A percentile compares a stretch with the other conserved stretches of the same genome.
phyloP scores from a whole-genome alignment of 352 stramenopile species.

The Nothophytophthora sp. region DNA sequence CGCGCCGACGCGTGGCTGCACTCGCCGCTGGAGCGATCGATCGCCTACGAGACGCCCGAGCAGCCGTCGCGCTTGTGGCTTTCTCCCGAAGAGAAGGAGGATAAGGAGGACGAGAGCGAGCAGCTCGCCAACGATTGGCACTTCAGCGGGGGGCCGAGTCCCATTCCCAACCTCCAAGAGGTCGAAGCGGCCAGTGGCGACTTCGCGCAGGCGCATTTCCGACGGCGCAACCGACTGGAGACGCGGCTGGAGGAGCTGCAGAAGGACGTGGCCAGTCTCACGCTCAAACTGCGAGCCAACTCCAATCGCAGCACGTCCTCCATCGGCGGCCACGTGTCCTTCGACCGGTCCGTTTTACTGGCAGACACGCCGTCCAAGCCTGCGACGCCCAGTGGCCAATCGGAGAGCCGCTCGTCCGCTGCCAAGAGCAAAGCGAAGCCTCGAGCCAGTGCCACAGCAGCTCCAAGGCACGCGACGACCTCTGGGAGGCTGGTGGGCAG shows the following conservation, averaged over 20 bases:
- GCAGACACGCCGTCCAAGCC: too few relatives aligned
- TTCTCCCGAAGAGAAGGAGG: conserved; percentile 19
- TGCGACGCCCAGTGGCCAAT: too few relatives aligned
- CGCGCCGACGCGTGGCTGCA: conserved; percentile 3
- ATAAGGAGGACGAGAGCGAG: conserved; percentile 12
- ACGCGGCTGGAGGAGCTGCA: conserved; percentile 71
- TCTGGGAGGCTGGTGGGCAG: conserved; percentile 6
- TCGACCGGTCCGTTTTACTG: not conserved
- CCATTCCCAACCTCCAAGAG: not conserved
- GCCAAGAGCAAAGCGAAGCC: too few relatives aligned
- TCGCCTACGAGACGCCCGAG: conserved; percentile 28
- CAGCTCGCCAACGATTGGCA: too few relatives aligned
- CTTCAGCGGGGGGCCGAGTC: not conserved
- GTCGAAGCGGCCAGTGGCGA: too few relatives aligned
- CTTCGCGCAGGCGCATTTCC: conserved; percentile 45
- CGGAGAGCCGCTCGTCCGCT: too few relatives aligned
- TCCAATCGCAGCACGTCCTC: conserved; percentile 35
- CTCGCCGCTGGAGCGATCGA: conserved; percentile 21
- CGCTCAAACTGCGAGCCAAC: conserved; percentile 50
- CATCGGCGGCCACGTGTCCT: not conserved
- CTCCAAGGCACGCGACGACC: conserved; percentile 16
- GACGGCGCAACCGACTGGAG: conserved; percentile 60
- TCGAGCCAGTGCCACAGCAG: conserved; percentile 10
- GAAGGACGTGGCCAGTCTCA: conserved; percentile 76
- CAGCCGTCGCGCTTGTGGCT: too few relatives aligned